phyloP scores from a whole-genome alignment of 2,329 filamentous ascomycete genomes.

The Pseudogymnoascus sp. region DNA sequence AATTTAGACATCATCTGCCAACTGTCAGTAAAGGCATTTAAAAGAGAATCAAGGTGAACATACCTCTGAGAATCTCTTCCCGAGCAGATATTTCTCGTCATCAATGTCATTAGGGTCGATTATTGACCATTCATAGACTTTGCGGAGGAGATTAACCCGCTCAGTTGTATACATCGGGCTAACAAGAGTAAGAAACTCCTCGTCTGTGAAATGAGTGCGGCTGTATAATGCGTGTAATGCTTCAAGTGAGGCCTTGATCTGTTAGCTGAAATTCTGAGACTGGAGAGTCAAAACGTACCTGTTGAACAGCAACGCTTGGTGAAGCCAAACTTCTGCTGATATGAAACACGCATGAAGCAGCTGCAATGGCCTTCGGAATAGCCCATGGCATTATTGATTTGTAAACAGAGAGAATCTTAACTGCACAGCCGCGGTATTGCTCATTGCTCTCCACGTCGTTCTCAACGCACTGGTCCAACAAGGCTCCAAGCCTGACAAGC shows the following conservation, averaged over 20 bases:
- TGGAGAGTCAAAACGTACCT: conserved; percentile 45
- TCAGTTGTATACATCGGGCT: conserved; percentile 71
- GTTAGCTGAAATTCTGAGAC: not conserved
- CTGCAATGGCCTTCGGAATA: conserved; percentile 72
- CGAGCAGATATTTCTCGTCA: conserved; percentile 83
- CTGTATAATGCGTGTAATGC: conserved; percentile 77
- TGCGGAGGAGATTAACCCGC: conserved; percentile 63
- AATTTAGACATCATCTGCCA: conserved; percentile 74
- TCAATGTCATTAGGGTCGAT: conserved; percentile 79
- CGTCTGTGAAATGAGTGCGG: conserved; percentile 65
- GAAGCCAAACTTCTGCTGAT: conserved; percentile 67
- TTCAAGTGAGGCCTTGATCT: conserved; percentile 64
- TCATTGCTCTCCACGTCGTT: conserved; percentile 58
- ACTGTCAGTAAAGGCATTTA: conserved; percentile 5
- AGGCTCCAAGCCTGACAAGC: conserved; percentile 68
- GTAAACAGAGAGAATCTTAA: conserved; percentile 72
- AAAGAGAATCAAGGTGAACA: conserved; percentile 17
- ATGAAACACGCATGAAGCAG: conserved; percentile 61
- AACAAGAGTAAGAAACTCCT: conserved; percentile 72
- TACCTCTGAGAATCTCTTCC: conserved; percentile 92
- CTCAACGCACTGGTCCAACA: conserved; percentile 67
- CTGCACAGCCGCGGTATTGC: conserved; percentile 61
- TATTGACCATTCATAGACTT: conserved; percentile 72
- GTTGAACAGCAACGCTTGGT: conserved; percentile 64
- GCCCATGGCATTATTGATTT: conserved; percentile 81